phyloP scores from a whole-genome alignment of 306 rosid genomes.

The Cotoneaster glaucophyllus region DNA sequence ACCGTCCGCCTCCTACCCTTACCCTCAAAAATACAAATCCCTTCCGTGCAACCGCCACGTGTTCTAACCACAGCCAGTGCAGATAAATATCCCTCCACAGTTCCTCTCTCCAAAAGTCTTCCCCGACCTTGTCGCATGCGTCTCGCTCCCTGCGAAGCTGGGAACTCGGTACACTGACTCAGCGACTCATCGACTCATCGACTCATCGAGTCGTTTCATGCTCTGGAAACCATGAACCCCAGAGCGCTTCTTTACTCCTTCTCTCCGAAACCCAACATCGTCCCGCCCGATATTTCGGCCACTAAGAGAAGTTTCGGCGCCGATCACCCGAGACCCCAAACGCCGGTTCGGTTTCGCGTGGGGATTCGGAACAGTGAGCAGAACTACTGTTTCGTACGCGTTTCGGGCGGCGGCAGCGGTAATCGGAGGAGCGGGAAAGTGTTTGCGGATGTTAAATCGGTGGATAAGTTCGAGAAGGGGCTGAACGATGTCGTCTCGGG shows the following conservation, averaged over 20 bases:
- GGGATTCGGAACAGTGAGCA: slow-evolving; percentile 9
- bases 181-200: not conserved
- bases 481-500: slow-evolving; percentile 4
- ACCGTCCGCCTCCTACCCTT: not conserved
- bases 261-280: slow-evolving; percentile 29
- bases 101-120: not conserved
- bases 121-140: not conserved
- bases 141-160: not conserved
- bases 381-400: slow-evolving; percentile 13
- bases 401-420: slow-evolving; percentile 9
- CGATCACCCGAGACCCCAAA: not conserved
- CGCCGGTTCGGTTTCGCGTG: slow-evolving; percentile 3
- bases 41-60: slow-evolving; percentile 34
- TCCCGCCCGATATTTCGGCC: slow-evolving; percentile 22
- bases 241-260: slow-evolving; percentile 57
- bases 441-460: slow-evolving; percentile 55
- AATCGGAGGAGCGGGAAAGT: slow-evolving; percentile 33
- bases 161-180: not conserved
- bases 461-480: slow-evolving; percentile 30
- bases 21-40: not conserved
- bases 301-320: slow-evolving; percentile 13
- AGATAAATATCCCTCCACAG: slow-evolving; percentile 36
- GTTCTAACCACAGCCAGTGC: slow-evolving; percentile 43
- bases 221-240: slow-evolving; percentile 42
- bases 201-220: slow-evolving; percentile 8